These are phyloP conservation scores for Beauveria medogensis DNA, from an alignment of 2,329 filamentous ascomycete genomes.

Conservation along the genomic window DNA sequence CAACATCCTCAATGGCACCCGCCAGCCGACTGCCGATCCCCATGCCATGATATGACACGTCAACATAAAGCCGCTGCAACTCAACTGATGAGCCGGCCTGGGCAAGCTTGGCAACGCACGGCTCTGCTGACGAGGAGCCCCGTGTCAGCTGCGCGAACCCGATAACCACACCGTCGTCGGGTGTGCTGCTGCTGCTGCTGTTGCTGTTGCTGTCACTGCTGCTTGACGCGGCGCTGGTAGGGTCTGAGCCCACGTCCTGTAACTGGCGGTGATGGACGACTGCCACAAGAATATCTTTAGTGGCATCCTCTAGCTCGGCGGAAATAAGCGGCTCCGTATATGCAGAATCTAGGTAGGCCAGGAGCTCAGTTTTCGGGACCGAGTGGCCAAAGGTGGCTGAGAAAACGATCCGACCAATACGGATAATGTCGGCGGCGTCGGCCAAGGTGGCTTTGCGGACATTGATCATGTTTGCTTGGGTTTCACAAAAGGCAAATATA, in stretches of 20 bases:
- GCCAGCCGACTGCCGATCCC: conserved; percentile 31
- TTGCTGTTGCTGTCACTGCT: not conserved
- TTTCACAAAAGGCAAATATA: not conserved
- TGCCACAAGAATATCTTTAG: conserved; percentile 22
- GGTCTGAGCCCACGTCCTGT: not conserved
- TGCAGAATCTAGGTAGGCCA: conserved; percentile 28
- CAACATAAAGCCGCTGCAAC: conserved; percentile 36
- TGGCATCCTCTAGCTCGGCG: conserved; percentile 17
- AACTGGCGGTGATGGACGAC: not conserved
- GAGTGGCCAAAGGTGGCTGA: conserved; percentile 33
- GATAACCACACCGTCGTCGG: conserved; percentile 16
- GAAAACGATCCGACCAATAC: conserved; percentile 30
- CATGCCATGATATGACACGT: conserved; percentile 24
- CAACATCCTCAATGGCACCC: conserved; percentile 23
- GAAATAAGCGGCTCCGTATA: conserved; percentile 28
- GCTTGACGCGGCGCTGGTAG: not conserved
- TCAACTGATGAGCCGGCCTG: conserved; percentile 23
- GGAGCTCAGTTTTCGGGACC: conserved; percentile 27
- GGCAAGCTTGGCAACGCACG: conserved; percentile 25
- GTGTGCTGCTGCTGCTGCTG: not conserved
- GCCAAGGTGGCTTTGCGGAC: conserved; percentile 4
- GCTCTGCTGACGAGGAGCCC: conserved; percentile 24
- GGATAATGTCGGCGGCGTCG: conserved; percentile 24
- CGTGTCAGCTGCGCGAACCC: conserved; percentile 35
- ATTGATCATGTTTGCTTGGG: not conserved